phyloP scores from a whole-genome alignment of 2,329 filamentous ascomycete genomes.

The Aspergillus fischeri region DNA sequence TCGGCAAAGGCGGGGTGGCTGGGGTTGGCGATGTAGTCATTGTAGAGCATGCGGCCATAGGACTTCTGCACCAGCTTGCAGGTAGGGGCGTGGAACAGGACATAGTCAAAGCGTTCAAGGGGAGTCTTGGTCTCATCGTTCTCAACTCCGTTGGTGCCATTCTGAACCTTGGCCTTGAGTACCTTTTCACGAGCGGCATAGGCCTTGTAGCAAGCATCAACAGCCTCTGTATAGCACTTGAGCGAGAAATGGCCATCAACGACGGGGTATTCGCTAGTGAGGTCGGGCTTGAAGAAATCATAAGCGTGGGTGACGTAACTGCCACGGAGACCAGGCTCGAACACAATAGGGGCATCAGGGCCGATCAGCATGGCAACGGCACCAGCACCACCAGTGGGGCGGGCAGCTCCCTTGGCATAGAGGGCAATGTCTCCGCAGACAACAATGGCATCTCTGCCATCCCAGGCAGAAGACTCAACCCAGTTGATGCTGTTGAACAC shows the following conservation, averaged over 20 bases:
- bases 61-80: constrained; percentile 87
- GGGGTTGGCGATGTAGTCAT: constrained; percentile 73
- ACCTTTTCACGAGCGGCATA: constrained; percentile 70
- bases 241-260: constrained; percentile 81
- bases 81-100: constrained; percentile 77
- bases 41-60: constrained; percentile 78
- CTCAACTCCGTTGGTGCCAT: constrained; percentile 47
- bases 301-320: constrained; percentile 80
- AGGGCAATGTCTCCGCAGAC: constrained; percentile 79
- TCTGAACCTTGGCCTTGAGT: constrained; percentile 45
- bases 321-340: constrained; percentile 74
- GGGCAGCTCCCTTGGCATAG: constrained; percentile 77
- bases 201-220: constrained; percentile 75
- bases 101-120: constrained; percentile 77
- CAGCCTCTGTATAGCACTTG: constrained; percentile 75
- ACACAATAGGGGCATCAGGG: constrained; percentile 69
- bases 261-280: constrained; percentile 81
- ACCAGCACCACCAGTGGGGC: constrained; percentile 76
- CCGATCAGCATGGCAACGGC: constrained; percentile 75
- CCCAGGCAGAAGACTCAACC: constrained; percentile 83
- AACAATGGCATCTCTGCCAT: constrained; percentile 75
- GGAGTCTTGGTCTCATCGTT: constrained; percentile 53
- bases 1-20: constrained; percentile 65
- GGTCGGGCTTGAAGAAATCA: constrained; percentile 87
- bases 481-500: constrained; percentile 81